phyloP scores from a whole-genome alignment of 306 rosid genomes.

The Corylus heterophylla region DNA sequence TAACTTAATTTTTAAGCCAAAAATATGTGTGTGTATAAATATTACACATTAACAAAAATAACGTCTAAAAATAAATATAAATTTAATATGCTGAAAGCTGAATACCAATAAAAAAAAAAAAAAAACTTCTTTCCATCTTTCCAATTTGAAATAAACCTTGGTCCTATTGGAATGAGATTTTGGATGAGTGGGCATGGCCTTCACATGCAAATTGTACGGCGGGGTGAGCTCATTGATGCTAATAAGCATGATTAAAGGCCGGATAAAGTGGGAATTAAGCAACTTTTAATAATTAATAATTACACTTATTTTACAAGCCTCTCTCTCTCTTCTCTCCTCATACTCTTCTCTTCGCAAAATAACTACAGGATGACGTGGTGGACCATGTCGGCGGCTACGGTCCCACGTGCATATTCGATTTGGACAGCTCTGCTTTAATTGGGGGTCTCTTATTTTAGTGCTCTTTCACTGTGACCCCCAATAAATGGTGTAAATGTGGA shows the following conservation, averaged over 20 bases:
- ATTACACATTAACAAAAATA: no score
- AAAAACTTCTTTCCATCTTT: no score
- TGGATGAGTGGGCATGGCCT: not conserved
- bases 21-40: no score
- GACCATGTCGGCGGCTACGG: slow-evolving; percentile 22
- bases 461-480: not conserved
- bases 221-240: not conserved
- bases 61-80: no score
- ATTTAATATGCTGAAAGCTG: no score
- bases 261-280: not conserved
- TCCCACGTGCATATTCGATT: slow-evolving; percentile 11
- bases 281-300: slow-evolving; percentile 1
- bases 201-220: not conserved
- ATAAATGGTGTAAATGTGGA: not conserved
- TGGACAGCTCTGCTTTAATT: slow-evolving; percentile 11
- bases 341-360: not conserved
- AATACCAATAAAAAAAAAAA: no score
- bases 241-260: slow-evolving; percentile 3
- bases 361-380: slow-evolving; percentile 17
- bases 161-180: no score
- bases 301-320: not conserved
- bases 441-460: not conserved
- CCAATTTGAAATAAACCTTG: no score
- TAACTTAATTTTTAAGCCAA: no score
- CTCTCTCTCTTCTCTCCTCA: no score